Conservation (phyloP, 192 early-diverging fungal genomes). For the Mortierella hygrophila region DNA sequence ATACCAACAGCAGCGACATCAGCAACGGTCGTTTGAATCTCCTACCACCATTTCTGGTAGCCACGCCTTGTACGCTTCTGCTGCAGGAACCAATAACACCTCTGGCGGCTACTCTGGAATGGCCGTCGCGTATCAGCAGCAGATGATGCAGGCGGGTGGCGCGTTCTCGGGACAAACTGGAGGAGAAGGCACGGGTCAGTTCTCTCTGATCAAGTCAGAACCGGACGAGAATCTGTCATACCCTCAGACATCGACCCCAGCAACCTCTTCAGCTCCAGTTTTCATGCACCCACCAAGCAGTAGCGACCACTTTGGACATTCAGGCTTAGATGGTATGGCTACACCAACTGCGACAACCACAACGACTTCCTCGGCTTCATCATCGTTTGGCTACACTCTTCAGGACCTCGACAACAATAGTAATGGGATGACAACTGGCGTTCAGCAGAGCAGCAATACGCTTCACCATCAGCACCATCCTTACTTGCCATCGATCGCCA, state of each 20-base stretch:
- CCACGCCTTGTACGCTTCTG: neutral
- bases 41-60: neutral
- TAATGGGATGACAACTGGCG: neutral
- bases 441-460: neutral
- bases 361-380: conserved; percentile 10
- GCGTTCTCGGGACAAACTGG: neutral
- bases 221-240: neutral
- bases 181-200: neutral
- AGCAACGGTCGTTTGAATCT: neutral
- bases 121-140: neutral
- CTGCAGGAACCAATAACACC: neutral
- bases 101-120: neutral
- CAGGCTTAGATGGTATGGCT: conserved; percentile 8
- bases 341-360: conserved; percentile 28
- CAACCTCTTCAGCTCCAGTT: neutral
- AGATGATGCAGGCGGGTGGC: neutral
- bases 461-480: neutral
- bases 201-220: neutral
- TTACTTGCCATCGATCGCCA: neutral
- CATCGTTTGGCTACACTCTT: conserved; percentile 32
- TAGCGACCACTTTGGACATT: conserved; percentile 19
- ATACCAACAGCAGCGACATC: neutral
- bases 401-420: conserved; percentile 7
- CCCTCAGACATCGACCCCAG: neutral
- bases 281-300: conserved; percentile 21